phyloP scores from a whole-genome alignment of 306 rosid genomes.

The Amphicarpaea edgeworthii region DNA sequence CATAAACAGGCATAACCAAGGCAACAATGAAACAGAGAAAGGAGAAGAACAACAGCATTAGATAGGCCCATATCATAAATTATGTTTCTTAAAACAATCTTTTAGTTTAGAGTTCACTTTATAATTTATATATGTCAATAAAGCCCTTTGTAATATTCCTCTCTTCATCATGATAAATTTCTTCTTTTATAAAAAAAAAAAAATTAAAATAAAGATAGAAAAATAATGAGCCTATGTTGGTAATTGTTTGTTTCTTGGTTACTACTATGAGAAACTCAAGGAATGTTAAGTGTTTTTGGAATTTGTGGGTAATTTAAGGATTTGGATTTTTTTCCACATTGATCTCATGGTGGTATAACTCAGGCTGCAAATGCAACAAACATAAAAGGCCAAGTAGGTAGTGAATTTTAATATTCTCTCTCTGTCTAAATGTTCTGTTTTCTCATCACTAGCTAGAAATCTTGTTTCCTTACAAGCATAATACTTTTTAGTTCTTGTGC shows the following conservation, averaged over 20 bases:
- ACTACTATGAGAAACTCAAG: constrained; percentile 10
- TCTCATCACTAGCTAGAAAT: not conserved
- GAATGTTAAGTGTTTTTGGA: not conserved
- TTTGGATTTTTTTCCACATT: not conserved
- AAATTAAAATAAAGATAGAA: not conserved
- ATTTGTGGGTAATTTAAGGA: not conserved
- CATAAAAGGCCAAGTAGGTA: not conserved
- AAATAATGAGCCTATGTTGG: not conserved
- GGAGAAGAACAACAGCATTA: constrained; percentile 6
- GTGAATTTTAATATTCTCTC: not conserved
- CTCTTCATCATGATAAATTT: not conserved
- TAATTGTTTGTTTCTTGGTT: not conserved
- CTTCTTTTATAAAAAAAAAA: not conserved
- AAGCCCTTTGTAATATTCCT: not conserved
- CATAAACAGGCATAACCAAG: constrained; percentile 29
- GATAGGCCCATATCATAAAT: constrained; percentile 22
- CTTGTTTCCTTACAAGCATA: not conserved
- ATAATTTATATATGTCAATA: constrained; percentile 13
- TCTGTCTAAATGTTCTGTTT: not conserved
- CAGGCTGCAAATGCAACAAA: constrained; percentile 13
- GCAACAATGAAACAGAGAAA: not conserved
- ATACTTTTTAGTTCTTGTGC: not conserved
- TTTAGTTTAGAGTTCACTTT: constrained; percentile 26
- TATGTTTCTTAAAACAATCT: not conserved
- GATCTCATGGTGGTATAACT: not conserved